Conservation (phyloP, 2,329 filamentous ascomycete species). For the Pyrenochaeta sp. region DNA sequence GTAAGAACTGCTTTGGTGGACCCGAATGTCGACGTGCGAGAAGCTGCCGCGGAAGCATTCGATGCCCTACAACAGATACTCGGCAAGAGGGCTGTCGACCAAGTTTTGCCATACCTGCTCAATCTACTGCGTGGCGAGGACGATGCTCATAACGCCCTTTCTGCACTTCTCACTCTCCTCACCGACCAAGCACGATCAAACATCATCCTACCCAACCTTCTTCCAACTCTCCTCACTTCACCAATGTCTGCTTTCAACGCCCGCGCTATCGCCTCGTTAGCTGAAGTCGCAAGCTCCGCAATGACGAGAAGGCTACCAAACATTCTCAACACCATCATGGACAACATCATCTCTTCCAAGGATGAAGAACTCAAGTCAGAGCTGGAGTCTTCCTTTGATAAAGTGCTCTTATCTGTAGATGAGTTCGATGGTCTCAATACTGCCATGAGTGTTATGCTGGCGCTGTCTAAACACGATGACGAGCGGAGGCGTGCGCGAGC, state of each 20-base stretch:
- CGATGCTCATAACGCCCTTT: slow-evolving; percentile 89
- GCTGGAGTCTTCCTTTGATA: slow-evolving; percentile 83
- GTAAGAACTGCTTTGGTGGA: slow-evolving; percentile 93
- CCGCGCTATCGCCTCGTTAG: slow-evolving; percentile 88
- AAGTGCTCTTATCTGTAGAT: slow-evolving; percentile 89
- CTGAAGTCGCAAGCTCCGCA: slow-evolving; percentile 85
- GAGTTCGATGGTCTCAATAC: slow-evolving; percentile 96
- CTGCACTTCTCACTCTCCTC: slow-evolving; percentile 90
- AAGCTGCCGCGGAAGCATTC: slow-evolving; percentile 96
- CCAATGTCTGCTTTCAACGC: slow-evolving; percentile 96
- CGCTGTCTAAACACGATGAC: slow-evolving; percentile 90
- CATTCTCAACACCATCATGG: slow-evolving; percentile 93
- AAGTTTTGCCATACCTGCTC: slow-evolving; percentile 91
- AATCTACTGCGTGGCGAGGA: slow-evolving; percentile 86
- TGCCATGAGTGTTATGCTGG: slow-evolving; percentile 90
- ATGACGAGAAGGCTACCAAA: slow-evolving; percentile 91
- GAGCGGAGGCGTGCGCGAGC: slow-evolving; percentile 82
- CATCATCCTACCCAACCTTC: slow-evolving; percentile 94
- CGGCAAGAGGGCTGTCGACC: slow-evolving; percentile 93
- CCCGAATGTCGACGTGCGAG: slow-evolving; percentile 85
- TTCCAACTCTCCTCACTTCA: slow-evolving; percentile 88
- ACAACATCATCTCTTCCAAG: slow-evolving; percentile 81
- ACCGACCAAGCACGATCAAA: slow-evolving; percentile 94
- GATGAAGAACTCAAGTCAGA: slow-evolving; percentile 79
- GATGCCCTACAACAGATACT: slow-evolving; percentile 92